These are phyloP conservation scores for Herpetomonas samuelpessoai DNA, from an alignment of 208 protist species.

Conservation along the genomic window DNA sequence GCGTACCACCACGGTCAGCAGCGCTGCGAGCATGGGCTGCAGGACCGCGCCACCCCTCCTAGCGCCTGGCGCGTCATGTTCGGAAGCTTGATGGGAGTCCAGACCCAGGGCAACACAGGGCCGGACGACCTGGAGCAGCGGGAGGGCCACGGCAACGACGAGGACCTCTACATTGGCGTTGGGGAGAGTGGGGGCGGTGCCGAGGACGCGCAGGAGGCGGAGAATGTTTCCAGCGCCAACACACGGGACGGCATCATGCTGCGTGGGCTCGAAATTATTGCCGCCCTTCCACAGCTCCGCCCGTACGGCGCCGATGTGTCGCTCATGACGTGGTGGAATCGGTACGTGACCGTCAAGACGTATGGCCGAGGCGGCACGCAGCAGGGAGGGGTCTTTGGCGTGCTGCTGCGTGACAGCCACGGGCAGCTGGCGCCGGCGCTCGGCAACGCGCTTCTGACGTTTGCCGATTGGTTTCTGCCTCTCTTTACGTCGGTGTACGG, in stretches of 20 bases:
- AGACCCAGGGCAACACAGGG: too few species aligned
- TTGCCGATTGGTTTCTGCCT: slow-evolving; percentile 41
- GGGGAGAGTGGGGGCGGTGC: too few species aligned
- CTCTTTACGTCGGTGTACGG: slow-evolving; percentile 34
- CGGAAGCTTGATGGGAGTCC: too few species aligned
- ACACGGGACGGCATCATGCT: slow-evolving; percentile 59
- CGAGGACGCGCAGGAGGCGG: slow-evolving; percentile 50
- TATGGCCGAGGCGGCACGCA: slow-evolving; percentile 15
- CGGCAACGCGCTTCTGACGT: slow-evolving; percentile 18
- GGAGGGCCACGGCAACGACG: slow-evolving; percentile 6
- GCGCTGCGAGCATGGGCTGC: too few species aligned
- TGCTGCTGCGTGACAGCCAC: slow-evolving; percentile 17
- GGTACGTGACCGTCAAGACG: slow-evolving; percentile 21
- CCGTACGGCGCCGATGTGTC: slow-evolving; percentile 62
- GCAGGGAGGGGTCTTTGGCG: slow-evolving; percentile 7
- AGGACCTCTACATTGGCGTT: too few species aligned
- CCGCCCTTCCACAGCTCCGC: slow-evolving; percentile 54
- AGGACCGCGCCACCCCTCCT: too few species aligned
- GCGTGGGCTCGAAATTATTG: slow-evolving; percentile 70
- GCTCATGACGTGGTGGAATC: slow-evolving; percentile 70
- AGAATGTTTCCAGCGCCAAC: slow-evolving; percentile 42
- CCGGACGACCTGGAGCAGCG: background rate
- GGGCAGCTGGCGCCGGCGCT: slow-evolving; percentile 32
- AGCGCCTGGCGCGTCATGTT: too few species aligned
- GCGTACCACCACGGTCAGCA: too few species aligned